A percentile compares a stretch with the other conserved stretches of the same genome.
Conservation (phyloP, 169 alveolate species). For the Plasmodium vivax region DNA sequence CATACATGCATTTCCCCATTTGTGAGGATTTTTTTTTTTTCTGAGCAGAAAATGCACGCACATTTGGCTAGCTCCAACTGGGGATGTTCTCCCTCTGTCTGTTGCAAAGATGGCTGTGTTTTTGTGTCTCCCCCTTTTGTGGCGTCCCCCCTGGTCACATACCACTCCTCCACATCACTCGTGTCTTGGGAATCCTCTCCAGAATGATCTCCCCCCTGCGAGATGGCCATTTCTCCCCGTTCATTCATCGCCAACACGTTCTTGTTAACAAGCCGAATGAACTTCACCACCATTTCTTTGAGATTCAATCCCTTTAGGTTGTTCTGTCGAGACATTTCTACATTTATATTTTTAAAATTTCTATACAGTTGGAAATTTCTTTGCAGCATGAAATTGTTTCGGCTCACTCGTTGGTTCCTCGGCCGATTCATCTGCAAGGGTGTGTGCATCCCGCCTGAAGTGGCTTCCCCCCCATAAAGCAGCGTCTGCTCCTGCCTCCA, state of each 20-base stretch:
- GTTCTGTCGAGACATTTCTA: conserved; percentile 61
- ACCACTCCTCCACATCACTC: conserved; percentile 21
- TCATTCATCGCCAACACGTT: conserved; percentile 5
- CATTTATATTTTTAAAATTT: conserved; percentile 59
- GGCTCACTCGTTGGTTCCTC: background rate
- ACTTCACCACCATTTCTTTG: conserved; percentile 12
- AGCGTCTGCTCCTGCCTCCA: too few relatives aligned
- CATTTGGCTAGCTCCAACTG: conserved; percentile 15
- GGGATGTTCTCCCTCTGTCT: background rate
- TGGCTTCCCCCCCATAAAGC: background rate
- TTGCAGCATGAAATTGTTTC: background rate
- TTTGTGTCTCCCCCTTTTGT: background rate
- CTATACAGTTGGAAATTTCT: conserved; percentile 35
- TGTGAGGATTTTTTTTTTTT: background rate
- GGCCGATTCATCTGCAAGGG: background rate
- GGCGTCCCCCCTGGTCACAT: background rate
- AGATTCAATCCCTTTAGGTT: conserved; percentile 28
- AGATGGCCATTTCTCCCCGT: background rate
- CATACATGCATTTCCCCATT: conserved; percentile 24
- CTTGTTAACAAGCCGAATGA: conserved; percentile 25
- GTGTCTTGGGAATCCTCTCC: background rate
- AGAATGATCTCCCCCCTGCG: background rate
- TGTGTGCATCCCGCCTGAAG: background rate
- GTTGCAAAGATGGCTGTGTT: background rate
- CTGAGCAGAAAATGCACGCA: conserved; percentile 16